Conservation (phyloP, 495 filamentous ascomycete species). For the Xylaria flabelliformis region DNA sequence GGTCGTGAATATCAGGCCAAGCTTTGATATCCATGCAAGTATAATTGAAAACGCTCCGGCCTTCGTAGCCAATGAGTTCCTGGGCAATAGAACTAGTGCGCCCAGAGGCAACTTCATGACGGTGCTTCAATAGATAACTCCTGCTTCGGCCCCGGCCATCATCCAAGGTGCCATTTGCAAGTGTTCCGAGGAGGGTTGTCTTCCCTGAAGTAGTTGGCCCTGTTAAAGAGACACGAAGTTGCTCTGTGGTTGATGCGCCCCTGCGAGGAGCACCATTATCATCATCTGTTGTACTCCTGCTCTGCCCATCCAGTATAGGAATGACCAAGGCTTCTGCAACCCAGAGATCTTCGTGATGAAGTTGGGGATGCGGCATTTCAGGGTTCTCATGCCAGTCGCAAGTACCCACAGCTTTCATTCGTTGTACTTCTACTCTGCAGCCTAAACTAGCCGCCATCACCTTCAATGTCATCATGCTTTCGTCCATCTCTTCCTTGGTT, state of each 20-base stretch:
- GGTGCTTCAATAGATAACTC: conserved; percentile 85
- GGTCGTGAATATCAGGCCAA: conserved; percentile 90
- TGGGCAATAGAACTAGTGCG: conserved; percentile 92
- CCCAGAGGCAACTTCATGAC: conserved; percentile 91
- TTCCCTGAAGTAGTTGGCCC: conserved; percentile 94
- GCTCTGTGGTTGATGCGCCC: conserved; percentile 61
- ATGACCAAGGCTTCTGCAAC: conserved; percentile 78
- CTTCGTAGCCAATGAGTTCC: conserved; percentile 85
- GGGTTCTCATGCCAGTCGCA: conserved; percentile 74
- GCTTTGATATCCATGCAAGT: conserved; percentile 83
- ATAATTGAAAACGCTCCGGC: conserved; percentile 80
- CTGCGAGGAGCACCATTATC: conserved; percentile 32
- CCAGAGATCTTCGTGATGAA: conserved; percentile 68
- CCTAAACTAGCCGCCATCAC: conserved; percentile 92
- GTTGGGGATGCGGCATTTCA: conserved; percentile 24
- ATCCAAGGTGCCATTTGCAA: conserved; percentile 86
- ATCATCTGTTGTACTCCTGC: conserved; percentile 12
- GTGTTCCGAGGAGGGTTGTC: conserved; percentile 84
- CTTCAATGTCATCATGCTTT: conserved; percentile 81
- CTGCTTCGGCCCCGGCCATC: conserved; percentile 91
- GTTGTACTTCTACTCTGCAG: conserved; percentile 82
- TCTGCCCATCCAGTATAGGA: conserved; percentile 44
- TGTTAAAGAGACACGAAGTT: conserved; percentile 89
- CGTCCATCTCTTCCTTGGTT: conserved; percentile 88
- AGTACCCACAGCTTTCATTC: conserved; percentile 83